These are phyloP conservation scores for Gnomoniopsis sp. DNA, from an alignment of 2,329 filamentous ascomycete genomes.

Conservation along the genomic window DNA sequence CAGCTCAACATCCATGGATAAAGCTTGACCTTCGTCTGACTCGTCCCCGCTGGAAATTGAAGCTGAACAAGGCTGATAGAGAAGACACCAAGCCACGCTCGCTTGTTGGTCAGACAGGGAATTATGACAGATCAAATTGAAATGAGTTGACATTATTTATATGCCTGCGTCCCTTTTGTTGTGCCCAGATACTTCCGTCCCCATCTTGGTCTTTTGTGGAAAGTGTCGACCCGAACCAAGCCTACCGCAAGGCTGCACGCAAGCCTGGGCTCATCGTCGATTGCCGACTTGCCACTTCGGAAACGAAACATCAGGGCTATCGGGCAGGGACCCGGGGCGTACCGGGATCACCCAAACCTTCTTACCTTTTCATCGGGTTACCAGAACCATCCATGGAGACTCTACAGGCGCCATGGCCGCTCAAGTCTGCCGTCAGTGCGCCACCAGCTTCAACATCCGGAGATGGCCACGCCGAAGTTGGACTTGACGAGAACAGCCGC, in stretches of 20 bases:
- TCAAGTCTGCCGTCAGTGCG: neutral
- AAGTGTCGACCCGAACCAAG: too few relatives aligned
- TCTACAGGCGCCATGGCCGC: neutral
- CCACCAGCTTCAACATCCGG: conserved; percentile 5
- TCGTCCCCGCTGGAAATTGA: neutral
- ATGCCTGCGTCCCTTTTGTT: neutral
- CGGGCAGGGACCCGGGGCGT: too few relatives aligned
- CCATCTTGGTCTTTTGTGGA: neutral
- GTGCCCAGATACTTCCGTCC: neutral
- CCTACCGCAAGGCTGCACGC: too few relatives aligned
- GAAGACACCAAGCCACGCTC: neutral
- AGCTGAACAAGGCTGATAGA: neutral
- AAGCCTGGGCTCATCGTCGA: too few relatives aligned
- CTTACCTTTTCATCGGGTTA: too few relatives aligned
- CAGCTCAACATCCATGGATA: too few relatives aligned
- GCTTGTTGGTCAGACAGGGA: conserved; percentile 1
- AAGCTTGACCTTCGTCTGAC: too few relatives aligned
- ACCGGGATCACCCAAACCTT: neutral
- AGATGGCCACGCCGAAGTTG: conserved; percentile 1
- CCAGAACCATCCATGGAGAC: conserved; percentile 5
- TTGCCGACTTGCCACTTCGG: too few relatives aligned
- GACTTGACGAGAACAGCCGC: neutral
- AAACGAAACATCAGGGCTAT: too few relatives aligned
- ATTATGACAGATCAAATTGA: neutral
- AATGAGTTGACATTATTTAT: neutral